Percentiles rank a stretch among this genome's conserved stretches.
Evolutionary conservation across 345 rosid species (phyloP).

Genomic region (Salix arbutifolia): DNA sequence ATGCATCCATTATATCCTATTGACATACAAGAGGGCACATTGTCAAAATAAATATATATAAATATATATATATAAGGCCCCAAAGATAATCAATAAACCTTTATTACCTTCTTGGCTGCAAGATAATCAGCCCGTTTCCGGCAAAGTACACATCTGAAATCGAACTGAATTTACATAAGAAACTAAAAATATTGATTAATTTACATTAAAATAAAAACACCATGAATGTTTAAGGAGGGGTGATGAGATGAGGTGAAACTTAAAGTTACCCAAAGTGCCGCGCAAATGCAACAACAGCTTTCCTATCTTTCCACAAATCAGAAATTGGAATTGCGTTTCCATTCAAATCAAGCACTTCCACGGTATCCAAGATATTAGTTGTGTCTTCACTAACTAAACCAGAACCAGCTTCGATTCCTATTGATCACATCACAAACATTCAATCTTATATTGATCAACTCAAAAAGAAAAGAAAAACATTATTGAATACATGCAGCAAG

Average conservation of each 20-base stretch:
- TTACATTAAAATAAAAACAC: not conserved
- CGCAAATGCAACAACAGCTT: constrained; percentile 79
- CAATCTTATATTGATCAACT: not conserved
- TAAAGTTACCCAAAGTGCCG: constrained; percentile 79
- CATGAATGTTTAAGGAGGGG: not conserved
- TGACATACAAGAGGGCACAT: not conserved
- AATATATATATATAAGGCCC: no score
- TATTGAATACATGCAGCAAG: not conserved
- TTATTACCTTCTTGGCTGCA: constrained; percentile 68
- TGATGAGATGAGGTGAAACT: not conserved
- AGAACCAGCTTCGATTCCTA: constrained; percentile 33
- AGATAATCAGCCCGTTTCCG: constrained; percentile 87
- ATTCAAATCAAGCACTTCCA: constrained; percentile 57
- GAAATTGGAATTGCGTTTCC: constrained; percentile 66
- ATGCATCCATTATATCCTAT: constrained; percentile 76
- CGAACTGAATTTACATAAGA: not conserved
- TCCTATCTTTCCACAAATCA: constrained; percentile 81
- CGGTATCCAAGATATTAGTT: constrained; percentile 42
- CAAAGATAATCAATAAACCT: not conserved
- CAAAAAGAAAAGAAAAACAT: not conserved
- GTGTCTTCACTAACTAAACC: constrained; percentile 30
- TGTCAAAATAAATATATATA: no score
- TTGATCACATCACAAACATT: constrained; percentile 12
- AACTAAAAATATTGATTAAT: not conserved
- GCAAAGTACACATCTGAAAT: constrained; percentile 75